These are phyloP conservation scores for Penicillium sp. DNA, from an alignment of 2,329 filamentous ascomycete species.

Conservation along the genomic window DNA sequence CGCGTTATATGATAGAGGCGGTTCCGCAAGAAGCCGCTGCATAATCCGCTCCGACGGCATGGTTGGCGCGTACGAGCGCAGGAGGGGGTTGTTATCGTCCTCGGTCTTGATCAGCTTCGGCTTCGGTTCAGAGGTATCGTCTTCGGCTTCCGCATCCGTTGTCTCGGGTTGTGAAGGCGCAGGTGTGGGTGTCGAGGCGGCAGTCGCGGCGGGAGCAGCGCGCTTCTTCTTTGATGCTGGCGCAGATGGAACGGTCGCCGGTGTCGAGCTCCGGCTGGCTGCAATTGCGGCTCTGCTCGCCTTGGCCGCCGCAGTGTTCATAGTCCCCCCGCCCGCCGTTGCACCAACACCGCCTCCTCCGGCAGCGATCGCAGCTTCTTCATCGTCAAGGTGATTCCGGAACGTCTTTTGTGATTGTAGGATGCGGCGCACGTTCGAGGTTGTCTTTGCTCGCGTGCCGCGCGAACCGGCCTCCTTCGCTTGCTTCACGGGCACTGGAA, in stretches of 20 bases:
- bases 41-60: slow-evolving; percentile 48
- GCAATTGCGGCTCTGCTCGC: slow-evolving; percentile 9
- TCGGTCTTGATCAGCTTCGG: slow-evolving; percentile 35
- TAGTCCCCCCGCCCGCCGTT: slow-evolving; percentile 1
- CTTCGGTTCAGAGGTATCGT: slow-evolving; percentile 10
- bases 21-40: slow-evolving; percentile 46
- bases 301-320: slow-evolving; percentile 12
- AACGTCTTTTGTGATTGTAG: slow-evolving; percentile 51
- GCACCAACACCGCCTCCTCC: slow-evolving; percentile 10
- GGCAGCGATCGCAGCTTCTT: slow-evolving; percentile 42
- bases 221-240: slow-evolving; percentile 22
- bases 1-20: slow-evolving; percentile 48
- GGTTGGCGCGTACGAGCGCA: slow-evolving; percentile 43
- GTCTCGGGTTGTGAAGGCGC: slow-evolving; percentile 10
- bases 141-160: slow-evolving; percentile 12
- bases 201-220: slow-evolving; percentile 9
- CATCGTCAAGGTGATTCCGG: slow-evolving; percentile 51
- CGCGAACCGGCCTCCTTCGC: slow-evolving; percentile 37
- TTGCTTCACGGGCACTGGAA: slow-evolving; percentile 63
- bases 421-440: slow-evolving; percentile 48
- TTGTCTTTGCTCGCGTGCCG: slow-evolving; percentile 43
- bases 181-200: slow-evolving; percentile 11
- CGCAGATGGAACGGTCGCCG: slow-evolving; percentile 13
- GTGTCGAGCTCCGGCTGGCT: slow-evolving; percentile 30
- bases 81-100: slow-evolving; percentile 42